Percentiles rank a stretch among this genome's conserved stretches.
Evolutionary conservation across 2,329 filamentous ascomycete species (phyloP).

Genomic region (Neopestalotiopsis rosae): DNA sequence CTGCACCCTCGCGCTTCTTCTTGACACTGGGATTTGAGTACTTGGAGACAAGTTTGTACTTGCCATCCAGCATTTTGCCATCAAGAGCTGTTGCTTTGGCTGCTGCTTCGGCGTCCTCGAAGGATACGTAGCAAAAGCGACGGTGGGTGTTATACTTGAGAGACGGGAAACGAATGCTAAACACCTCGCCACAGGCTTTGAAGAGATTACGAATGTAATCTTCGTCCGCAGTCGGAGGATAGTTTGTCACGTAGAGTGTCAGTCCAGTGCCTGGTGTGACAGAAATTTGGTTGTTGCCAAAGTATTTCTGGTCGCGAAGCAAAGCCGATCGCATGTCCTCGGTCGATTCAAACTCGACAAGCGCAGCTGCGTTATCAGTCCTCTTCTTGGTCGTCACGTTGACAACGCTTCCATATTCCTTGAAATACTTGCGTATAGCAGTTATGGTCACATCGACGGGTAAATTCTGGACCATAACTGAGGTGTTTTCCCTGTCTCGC

Average conservation of each 20-base stretch:
- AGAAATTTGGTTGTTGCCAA: slow-evolving; percentile 74
- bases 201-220: slow-evolving; percentile 72
- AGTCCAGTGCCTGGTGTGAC: slow-evolving; percentile 78
- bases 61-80: slow-evolving; percentile 70
- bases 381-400: slow-evolving; percentile 73
- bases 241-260: slow-evolving; percentile 91
- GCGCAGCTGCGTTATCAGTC: slow-evolving; percentile 66
- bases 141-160: slow-evolving; percentile 87
- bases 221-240: slow-evolving; percentile 78
- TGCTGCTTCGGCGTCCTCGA: slow-evolving; percentile 71
- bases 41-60: slow-evolving; percentile 74
- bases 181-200: slow-evolving; percentile 77
- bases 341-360: slow-evolving; percentile 83
- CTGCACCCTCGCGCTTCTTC: slow-evolving; percentile 78
- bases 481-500: slow-evolving; percentile 89
- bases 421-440: slow-evolving; percentile 87
- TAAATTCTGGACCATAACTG: slow-evolving; percentile 80
- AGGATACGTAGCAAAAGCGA: slow-evolving; percentile 96
- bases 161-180: slow-evolving; percentile 88
- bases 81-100: slow-evolving; percentile 75
- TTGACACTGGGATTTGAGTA: slow-evolving; percentile 84
- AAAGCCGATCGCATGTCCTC: slow-evolving; percentile 85
- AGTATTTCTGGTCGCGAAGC: slow-evolving; percentile 79
- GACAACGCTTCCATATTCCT: slow-evolving; percentile 85
- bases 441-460: slow-evolving; percentile 72